Evolutionary conservation across 805 yeast genomes (phyloP).

Genomic region (Kurtzmaniella cleridarum): DNA sequence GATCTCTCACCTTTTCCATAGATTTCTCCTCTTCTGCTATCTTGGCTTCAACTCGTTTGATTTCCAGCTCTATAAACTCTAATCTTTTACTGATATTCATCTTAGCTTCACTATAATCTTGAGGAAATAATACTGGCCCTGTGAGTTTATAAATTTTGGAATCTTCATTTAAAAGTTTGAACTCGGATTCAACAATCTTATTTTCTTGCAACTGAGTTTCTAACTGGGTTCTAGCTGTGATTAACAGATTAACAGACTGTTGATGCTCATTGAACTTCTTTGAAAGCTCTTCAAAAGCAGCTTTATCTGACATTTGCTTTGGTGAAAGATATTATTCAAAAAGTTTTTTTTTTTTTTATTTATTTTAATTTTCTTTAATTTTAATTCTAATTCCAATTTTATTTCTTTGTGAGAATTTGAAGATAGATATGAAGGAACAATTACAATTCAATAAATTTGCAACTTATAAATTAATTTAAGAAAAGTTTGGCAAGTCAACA

Average conservation of each 20-base stretch:
- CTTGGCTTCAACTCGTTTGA: conserved; percentile 65
- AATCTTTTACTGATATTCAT: conserved; percentile 82
- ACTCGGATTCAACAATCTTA: conserved; percentile 80
- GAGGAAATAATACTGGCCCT: conserved; percentile 90
- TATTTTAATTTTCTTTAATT: too few species aligned
- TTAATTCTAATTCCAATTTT: too few species aligned
- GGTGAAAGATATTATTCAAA: not conserved
- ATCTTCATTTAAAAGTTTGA: conserved; percentile 55
- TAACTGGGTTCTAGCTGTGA: conserved; percentile 73
- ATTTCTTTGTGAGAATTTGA: too few species aligned
- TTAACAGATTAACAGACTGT: conserved; percentile 43
- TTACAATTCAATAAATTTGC: too few species aligned
- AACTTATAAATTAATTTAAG: too few species aligned
- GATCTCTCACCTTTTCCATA: conserved; percentile 56
- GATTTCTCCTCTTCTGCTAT: conserved; percentile 43
- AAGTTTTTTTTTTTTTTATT: too few species aligned
- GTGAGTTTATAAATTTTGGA: conserved; percentile 82
- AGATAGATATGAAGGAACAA: too few species aligned
- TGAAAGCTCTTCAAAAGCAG: conserved; percentile 39
- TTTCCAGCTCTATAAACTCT: conserved; percentile 79
- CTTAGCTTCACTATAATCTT: conserved; percentile 77
- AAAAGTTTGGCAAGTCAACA: too few species aligned
- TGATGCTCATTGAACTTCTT: conserved; percentile 43
- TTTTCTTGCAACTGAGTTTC: conserved; percentile 96
- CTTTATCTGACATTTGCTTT: conserved; percentile 23